Base-by-base conservation (phyloP, 345 rosid genomes). In the Acer saccharum region DNA sequence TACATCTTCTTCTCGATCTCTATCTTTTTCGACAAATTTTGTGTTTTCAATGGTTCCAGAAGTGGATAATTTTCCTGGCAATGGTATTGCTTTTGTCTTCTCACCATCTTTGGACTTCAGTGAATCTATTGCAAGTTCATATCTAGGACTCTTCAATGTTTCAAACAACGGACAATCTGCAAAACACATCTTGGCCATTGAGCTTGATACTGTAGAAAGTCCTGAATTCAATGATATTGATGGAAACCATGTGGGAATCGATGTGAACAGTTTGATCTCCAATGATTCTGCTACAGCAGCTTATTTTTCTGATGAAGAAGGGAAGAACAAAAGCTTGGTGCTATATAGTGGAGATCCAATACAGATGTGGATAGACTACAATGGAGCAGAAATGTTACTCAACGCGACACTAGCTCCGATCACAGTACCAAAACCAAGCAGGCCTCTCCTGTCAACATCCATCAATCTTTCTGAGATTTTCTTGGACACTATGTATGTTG, bases 81-180 rank as follows among this genome's bases (percentile, higher is more conserved):
- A 87, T 65, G 92, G 90, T 63, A 7, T 89, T 10, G 81, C 90
- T 68, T 83, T 88, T 35, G 68, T 71, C 70, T 81, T 89, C 29
- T 79, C 92, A 54, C 85, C 88, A 0, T 71, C 83, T 0, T 78
- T 39, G 79, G 80, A 81, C 39, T 72, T 86, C n/a, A 20, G 8
- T 1, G 7, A 63, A 0, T 87, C 82, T 71, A 0, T 66, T 2
- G 78, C 78, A 2, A 29, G 69, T 41, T 32, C 76, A 32, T 86
- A 76, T 66, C 61, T 84, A 0, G 84, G 86, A 44, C 72, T 84
- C 27, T 72, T 84, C 68, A 84, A 78, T 17, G 0, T 0, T 6
- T 13, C 75, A 61, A 78, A 71, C 66, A 63, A 69, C 25, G 86
- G 84, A 9, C 16, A 23, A 16, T 17, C 52, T 18, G 52, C 54